A percentile compares a stretch with the other conserved stretches of the same genome.
These are phyloP conservation scores for Nemania sp. DNA, from an alignment of 2,329 filamentous ascomycete species.

Conservation along the genomic window DNA sequence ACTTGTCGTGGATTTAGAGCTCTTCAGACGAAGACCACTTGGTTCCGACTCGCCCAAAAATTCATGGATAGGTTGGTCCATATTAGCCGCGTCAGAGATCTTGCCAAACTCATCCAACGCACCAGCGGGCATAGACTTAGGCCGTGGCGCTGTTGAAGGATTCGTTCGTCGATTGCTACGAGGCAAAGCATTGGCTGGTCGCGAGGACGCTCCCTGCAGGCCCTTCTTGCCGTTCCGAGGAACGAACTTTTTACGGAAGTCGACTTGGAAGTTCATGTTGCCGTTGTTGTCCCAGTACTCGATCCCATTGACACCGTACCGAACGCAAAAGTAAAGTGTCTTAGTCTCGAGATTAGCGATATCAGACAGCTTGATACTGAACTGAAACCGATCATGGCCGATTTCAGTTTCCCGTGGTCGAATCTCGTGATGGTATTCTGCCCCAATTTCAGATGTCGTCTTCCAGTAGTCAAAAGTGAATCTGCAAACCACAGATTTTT, in stretches of 20 bases:
- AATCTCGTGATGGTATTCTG: conserved; percentile 84
- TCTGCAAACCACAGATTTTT: conserved; percentile 85
- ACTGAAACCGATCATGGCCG: conserved; percentile 86
- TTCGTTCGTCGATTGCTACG: conserved; percentile 64
- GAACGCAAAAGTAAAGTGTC: conserved; percentile 88
- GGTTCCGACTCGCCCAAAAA: conserved; percentile 66
- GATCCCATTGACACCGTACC: conserved; percentile 79
- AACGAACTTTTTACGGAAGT: conserved; percentile 81
- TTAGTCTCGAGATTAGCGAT: conserved; percentile 89
- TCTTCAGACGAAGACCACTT: conserved; percentile 69
- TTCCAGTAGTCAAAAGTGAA: conserved; percentile 99
- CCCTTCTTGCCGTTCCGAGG: conserved; percentile 61
- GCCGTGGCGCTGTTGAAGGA: conserved; percentile 48
- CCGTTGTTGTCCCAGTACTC: conserved; percentile 97
- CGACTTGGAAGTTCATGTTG: conserved; percentile 85
- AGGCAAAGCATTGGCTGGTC: conserved; percentile 60
- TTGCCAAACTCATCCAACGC: conserved; percentile 72
- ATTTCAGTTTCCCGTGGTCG: conserved; percentile 65
- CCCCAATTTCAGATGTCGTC: conserved; percentile 90
- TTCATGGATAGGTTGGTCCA: conserved; percentile 62
- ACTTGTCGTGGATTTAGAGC: conserved; percentile 64
- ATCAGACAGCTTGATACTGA: conserved; percentile 90
- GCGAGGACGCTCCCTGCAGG: conserved; percentile 53
- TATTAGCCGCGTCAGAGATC: conserved; percentile 56
- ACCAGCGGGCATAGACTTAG: conserved; percentile 59